Conservation (phyloP, 2,329 filamentous ascomycete genomes). For the Neofusicoccum sp. region DNA sequence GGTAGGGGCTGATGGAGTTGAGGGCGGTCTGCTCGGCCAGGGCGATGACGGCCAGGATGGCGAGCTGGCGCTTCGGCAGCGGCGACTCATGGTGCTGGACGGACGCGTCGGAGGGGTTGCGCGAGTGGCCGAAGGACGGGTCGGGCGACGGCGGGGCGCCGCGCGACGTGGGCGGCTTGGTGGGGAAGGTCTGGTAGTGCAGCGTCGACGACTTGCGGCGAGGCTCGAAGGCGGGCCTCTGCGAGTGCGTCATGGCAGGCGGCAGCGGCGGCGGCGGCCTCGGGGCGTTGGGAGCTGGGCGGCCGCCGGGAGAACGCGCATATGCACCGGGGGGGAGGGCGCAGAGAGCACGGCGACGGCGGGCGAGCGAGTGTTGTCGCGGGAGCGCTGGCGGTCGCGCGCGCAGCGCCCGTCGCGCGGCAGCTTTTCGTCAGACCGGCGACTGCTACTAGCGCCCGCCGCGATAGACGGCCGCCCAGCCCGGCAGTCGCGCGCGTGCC, state of each 20-base stretch:
- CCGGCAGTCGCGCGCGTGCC: no score
- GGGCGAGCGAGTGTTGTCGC: background rate
- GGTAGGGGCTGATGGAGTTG: conserved; percentile 93
- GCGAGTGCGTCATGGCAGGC: conserved; percentile 8
- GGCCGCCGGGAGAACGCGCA: background rate
- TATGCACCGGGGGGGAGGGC: conserved; percentile 10
- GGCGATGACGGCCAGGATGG: conserved; percentile 81
- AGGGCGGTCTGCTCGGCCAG: conserved; percentile 93
- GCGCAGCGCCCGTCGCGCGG: background rate
- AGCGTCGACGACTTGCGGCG: conserved; percentile 54
- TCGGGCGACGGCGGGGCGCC: conserved; percentile 48
- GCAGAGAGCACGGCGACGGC: background rate
- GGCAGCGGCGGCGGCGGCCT: background rate
- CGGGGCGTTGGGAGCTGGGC: background rate
- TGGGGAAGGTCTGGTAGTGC: conserved; percentile 81
- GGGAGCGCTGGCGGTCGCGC: background rate
- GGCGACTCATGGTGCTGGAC: conserved; percentile 61
- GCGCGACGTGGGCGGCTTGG: conserved; percentile 66
- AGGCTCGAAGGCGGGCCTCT: conserved; percentile 25
- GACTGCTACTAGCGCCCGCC: background rate
- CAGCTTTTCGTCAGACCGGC: conserved; percentile 4
- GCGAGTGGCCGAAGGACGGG: conserved; percentile 16
- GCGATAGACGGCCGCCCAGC: background rate
- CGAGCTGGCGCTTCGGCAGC: conserved; percentile 77
- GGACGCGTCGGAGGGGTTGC: conserved; percentile 35